These are phyloP conservation scores for Russula ochroleuca DNA, from an alignment of 768 basidiomycete genomes.

Conservation along the genomic window DNA sequence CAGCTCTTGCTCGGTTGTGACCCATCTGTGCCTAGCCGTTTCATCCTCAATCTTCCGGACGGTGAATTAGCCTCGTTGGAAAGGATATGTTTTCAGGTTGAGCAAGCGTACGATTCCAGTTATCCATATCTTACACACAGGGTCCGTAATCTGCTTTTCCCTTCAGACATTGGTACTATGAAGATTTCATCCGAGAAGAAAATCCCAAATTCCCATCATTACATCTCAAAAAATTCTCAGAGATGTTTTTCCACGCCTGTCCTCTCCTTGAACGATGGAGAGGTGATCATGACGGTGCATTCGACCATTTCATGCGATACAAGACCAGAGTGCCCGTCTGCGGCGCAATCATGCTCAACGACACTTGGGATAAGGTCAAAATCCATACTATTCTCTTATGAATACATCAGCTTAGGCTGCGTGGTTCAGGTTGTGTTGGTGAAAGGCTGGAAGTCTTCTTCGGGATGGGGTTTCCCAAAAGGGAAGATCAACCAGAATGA, in stretches of 20 bases:
- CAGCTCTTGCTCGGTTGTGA: conserved; percentile 23
- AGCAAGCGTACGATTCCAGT: conserved; percentile 79
- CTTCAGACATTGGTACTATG: conserved; percentile 97
- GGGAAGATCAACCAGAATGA: conserved; percentile 99
- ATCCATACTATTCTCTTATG: conserved; percentile 21
- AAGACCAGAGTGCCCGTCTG: conserved; percentile 97
- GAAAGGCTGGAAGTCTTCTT: conserved; percentile 95
- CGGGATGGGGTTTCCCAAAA: conserved; percentile 98
- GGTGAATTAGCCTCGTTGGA: conserved; percentile 89
- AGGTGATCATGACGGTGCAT: conserved; percentile 79
- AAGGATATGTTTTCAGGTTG: conserved; percentile 96
- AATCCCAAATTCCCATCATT: conserved; percentile 83
- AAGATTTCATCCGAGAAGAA: conserved; percentile 94
- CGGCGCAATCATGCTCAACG: conserved; percentile 93
- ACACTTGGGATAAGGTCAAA: conserved; percentile 84
- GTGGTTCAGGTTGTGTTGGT: conserved; percentile 82
- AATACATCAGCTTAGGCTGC: conserved; percentile 22
- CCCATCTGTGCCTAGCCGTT: conserved; percentile 55
- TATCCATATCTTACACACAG: conserved; percentile 14
- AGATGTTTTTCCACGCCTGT: conserved; percentile 82
- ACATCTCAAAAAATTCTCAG: conserved; percentile 88
- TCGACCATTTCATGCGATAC: conserved; percentile 90
- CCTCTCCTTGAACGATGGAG: conserved; percentile 80
- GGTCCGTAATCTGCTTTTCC: conserved; percentile 24
- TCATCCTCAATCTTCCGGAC: conserved; percentile 93